phyloP scores from a whole-genome alignment of 1,284 basidiomycete species.

The Laetiporus sulphureus region DNA sequence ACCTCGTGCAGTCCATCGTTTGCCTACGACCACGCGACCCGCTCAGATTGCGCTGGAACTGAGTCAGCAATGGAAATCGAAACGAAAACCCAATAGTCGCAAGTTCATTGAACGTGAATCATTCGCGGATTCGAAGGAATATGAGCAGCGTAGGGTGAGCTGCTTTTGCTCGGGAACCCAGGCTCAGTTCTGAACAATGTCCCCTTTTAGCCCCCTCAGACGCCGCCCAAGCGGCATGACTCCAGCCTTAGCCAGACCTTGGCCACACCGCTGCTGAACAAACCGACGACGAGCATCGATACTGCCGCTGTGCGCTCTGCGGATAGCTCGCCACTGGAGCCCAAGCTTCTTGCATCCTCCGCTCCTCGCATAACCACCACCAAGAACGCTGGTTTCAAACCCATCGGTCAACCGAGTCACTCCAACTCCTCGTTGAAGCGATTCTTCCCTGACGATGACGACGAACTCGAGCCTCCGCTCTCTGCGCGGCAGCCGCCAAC shows the following conservation, averaged over 20 bases:
- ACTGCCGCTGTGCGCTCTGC: too few species aligned
- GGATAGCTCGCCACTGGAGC: constrained; percentile 2
- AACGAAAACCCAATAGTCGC: too few species aligned
- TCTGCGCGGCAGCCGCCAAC: constrained; percentile 4
- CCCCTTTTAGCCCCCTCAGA: too few species aligned
- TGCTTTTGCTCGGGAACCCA: too few species aligned
- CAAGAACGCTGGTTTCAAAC: constrained; percentile 54
- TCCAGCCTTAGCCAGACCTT: too few species aligned
- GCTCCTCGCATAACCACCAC: constrained; percentile 4
- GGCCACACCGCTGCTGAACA: too few species aligned
- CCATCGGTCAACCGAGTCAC: constrained; percentile 49
- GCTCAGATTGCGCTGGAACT: constrained; percentile 29
- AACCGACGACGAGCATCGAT: too few species aligned
- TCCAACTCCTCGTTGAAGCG: constrained; percentile 57
- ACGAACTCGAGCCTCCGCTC: constrained; percentile 22
- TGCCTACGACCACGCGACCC: constrained; percentile 45
- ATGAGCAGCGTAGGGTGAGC: too few species aligned
- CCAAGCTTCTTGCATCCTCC: not conserved
- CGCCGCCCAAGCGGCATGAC: too few species aligned
- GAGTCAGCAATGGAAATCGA: not conserved
- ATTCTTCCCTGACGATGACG: constrained; percentile 74
- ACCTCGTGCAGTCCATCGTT: constrained; percentile 52
- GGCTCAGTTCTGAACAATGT: too few species aligned
- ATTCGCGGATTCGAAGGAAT: too few species aligned
- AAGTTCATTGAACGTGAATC: too few species aligned